phyloP scores from a whole-genome alignment of 2,329 filamentous ascomycete species.

The Xylariaceae sp. region DNA sequence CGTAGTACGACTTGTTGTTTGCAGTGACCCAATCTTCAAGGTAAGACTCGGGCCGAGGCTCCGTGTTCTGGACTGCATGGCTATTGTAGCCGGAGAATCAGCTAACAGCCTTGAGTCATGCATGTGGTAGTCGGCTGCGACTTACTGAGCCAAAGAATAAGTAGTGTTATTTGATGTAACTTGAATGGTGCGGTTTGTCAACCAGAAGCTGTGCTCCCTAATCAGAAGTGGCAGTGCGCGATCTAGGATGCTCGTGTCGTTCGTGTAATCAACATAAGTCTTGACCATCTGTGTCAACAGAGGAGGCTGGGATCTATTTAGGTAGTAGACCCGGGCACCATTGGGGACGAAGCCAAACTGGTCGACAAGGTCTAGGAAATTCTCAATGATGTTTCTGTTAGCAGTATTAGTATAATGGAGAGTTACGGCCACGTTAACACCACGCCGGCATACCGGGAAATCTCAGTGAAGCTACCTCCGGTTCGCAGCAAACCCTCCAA shows the following conservation, averaged over 20 bases:
- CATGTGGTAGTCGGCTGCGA: neutral
- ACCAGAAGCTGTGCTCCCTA: constrained; percentile 69
- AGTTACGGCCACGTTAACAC: neutral
- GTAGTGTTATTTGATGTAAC: constrained; percentile 53
- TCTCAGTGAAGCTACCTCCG: constrained; percentile 65
- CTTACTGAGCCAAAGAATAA: constrained; percentile 62
- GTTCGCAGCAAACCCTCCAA: constrained; percentile 69
- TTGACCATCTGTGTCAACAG: constrained; percentile 70
- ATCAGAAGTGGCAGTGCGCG: constrained; percentile 67
- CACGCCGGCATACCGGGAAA: constrained; percentile 51
- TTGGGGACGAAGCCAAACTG: constrained; percentile 71
- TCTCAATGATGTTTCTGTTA: constrained; percentile 67
- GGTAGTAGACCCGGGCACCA: constrained; percentile 69
- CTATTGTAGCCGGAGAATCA: constrained; percentile 36
- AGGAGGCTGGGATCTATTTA: constrained; percentile 72
- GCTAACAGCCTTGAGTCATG: neutral
- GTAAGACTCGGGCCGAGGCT: constrained; percentile 71
- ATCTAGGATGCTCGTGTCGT: constrained; percentile 65
- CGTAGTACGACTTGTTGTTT: constrained; percentile 69
- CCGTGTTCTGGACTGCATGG: constrained; percentile 67
- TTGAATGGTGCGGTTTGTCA: constrained; percentile 62
- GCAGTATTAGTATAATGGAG: constrained; percentile 1
- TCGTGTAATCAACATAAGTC: constrained; percentile 67
- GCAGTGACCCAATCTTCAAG: constrained; percentile 69
- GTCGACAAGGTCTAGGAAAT: constrained; percentile 71